Conservation (phyloP, 1,284 basidiomycete genomes). For the Heliocybe sulcata region DNA sequence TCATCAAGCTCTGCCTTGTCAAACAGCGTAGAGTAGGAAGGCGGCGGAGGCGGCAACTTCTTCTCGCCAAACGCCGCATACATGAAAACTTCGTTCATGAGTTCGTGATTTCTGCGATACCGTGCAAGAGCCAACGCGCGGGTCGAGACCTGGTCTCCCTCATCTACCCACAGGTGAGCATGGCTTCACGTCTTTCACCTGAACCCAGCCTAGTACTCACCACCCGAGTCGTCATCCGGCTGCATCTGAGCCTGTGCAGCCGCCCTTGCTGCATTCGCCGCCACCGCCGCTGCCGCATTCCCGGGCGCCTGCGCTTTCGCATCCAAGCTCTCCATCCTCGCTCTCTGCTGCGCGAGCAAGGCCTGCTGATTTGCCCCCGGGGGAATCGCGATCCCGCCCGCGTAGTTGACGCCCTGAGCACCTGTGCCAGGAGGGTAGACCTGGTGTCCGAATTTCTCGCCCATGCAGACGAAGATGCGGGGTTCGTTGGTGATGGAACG, state of each 20-base stretch:
- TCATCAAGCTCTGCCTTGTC: slow-evolving; percentile 50
- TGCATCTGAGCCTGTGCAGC: slow-evolving; percentile 40
- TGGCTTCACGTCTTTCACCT: too few species aligned
- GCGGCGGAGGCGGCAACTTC: slow-evolving; percentile 26
- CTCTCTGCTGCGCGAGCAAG: slow-evolving; percentile 65
- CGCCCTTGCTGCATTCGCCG: slow-evolving; percentile 11
- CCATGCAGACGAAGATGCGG: slow-evolving; percentile 48
- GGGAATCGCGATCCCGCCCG: slow-evolving; percentile 6
- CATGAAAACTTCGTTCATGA: slow-evolving; percentile 75
- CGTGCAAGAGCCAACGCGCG: slow-evolving; percentile 62
- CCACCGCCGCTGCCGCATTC: slow-evolving; percentile 16
- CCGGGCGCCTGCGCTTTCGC: slow-evolving; percentile 29
- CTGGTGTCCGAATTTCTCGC: slow-evolving; percentile 64
- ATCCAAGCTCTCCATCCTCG: slow-evolving; percentile 61
- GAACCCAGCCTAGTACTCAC: slow-evolving; percentile 31
- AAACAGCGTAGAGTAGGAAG: slow-evolving; percentile 54
- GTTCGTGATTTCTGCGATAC: slow-evolving; percentile 73
- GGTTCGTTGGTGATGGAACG: slow-evolving; percentile 58
- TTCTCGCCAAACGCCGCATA: slow-evolving; percentile 61
- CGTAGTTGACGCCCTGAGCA: too few species aligned
- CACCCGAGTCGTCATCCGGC: slow-evolving; percentile 68
- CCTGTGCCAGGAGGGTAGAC: slow-evolving; percentile 21
- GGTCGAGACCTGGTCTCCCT: slow-evolving; percentile 63
- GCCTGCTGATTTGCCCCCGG: slow-evolving; percentile 38
- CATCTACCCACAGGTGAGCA: slow-evolving; percentile 35